These are phyloP conservation scores for Artemisia annua DNA, from an alignment of 129 eudicot genomes.

Conservation along the genomic window DNA sequence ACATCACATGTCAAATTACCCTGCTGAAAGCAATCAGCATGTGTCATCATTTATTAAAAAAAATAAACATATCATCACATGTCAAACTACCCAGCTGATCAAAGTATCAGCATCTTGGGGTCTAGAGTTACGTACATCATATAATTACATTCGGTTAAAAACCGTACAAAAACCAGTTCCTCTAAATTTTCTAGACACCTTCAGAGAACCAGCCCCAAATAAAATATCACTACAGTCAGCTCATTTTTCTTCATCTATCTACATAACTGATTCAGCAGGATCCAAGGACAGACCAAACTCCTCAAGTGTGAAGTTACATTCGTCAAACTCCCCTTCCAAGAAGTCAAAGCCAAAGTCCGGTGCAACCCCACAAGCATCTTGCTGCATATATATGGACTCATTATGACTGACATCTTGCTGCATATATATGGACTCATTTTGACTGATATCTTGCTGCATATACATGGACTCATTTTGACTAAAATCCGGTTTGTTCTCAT, in stretches of 20 bases:
- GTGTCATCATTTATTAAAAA: no score
- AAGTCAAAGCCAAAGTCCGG: constrained; percentile 49
- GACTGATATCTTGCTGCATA: constrained; percentile 15
- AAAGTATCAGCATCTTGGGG: no score
- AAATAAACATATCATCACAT: no score
- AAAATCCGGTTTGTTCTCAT: neutral
- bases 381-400: constrained; percentile 10
- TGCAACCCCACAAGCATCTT: neutral
- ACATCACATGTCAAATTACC: no score
- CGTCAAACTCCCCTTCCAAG: constrained; percentile 47
- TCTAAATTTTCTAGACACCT: neutral
- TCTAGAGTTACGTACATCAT: no score
- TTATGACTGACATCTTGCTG: neutral
- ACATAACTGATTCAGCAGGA: neutral
- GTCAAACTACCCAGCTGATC: no score
- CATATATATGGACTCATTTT: neutral
- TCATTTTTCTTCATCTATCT: neutral
- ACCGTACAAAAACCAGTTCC: constrained; percentile 16
- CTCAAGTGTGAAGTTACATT: constrained; percentile 36
- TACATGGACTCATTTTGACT: neutral
- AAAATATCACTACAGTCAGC: constrained; percentile 5
- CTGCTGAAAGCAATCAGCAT: no score
- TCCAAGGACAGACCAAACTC: constrained; percentile 44
- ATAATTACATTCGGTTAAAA: constrained; percentile 8
- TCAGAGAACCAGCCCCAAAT: constrained; percentile 11